phyloP scores from a whole-genome alignment of 2,329 filamentous ascomycete species.

The Trichoderma sp. region DNA sequence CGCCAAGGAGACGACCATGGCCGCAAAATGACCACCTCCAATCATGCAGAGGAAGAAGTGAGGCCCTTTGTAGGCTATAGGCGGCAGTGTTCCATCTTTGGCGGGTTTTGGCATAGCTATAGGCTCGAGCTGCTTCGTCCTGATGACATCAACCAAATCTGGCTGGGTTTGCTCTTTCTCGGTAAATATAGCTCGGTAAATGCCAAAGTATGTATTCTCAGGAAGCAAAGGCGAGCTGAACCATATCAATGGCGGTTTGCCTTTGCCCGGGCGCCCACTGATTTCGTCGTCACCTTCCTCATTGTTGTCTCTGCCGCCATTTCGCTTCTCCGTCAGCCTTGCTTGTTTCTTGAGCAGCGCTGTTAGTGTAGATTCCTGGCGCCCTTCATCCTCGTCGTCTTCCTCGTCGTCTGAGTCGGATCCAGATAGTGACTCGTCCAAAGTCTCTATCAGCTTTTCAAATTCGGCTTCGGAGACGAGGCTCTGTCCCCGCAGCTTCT shows the following conservation, averaged over 20 bases:
- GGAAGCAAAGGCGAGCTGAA: constrained; percentile 76
- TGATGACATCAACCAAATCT: constrained; percentile 67
- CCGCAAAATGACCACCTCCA: constrained; percentile 94
- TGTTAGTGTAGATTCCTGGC: constrained; percentile 69
- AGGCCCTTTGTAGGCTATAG: constrained; percentile 65
- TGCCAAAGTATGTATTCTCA: constrained; percentile 75
- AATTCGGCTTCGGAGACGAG: constrained; percentile 81
- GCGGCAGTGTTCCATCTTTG: constrained; percentile 59
- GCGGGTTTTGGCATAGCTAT: constrained; percentile 53
- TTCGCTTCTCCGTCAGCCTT: constrained; percentile 59
- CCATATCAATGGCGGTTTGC: constrained; percentile 80
- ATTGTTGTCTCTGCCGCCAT: constrained; percentile 53
- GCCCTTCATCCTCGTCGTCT: constrained; percentile 59
- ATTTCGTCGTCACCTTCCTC: constrained; percentile 45
- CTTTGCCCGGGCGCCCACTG: constrained; percentile 54
- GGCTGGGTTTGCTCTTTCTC: constrained; percentile 64
- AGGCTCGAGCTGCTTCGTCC: constrained; percentile 74
- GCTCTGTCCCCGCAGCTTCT: constrained; percentile 73
- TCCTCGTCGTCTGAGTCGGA: constrained; percentile 75
- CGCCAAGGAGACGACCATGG: constrained; percentile 88
- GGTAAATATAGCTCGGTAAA: constrained; percentile 83
- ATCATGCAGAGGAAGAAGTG: constrained; percentile 99
- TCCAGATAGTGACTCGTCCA: constrained; percentile 91
- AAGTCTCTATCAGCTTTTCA: constrained; percentile 77
- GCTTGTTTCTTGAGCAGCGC: constrained; percentile 82